Base-by-base conservation (phyloP, 2,329 filamentous ascomycete species). In the Trichoderma koningii region DNA sequence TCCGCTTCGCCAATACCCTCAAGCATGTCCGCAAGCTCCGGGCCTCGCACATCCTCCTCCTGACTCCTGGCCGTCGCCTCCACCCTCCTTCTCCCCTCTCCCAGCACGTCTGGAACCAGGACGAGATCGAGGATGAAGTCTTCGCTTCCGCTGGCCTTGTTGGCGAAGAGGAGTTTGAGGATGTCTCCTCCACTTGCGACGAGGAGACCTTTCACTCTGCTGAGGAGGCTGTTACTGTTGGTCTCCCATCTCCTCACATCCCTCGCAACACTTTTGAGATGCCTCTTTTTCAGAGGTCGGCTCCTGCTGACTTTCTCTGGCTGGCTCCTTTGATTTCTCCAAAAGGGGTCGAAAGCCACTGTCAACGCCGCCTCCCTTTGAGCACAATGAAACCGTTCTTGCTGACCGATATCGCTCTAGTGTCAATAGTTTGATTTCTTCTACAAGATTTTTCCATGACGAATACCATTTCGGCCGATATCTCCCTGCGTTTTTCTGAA, bases 1-100 rank as follows among this genome's bases (percentile, higher is more conserved):
- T 64, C 28, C 44, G 61, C 21, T 23, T 64, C 10, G 51, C 44
- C 6, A 48, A 56, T 23, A 50, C 42, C 21, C 52, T 64, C 19
- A 55, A 48, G 12, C 21, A 30, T 1, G 9, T 3, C 3, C 48
- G 52, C 17, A 52, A 55, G 19, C 44, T 64, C 0, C 44, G 26
- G 1, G 21, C 42, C 7, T 52, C 23, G 0, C 51, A 50, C 3
- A 28, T 56, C 17, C 19, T 50, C 9, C 19, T 42, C 9, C 14
- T 63, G 7, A 4, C 19, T 1, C 48, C 19, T 1, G 52, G 44
- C 7, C 30, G 23, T 4, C 28, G 42, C 14, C 5, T 28, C 0
- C 52, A 56, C 4, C 51, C 61, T 12, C 42, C 52, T 5, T 64
- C 61, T 7, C 61, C 61, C 3, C 61, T 64, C 1, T 30, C 42